A percentile compares a stretch with the other conserved stretches of the same genome.
Evolutionary conservation across 345 rosid genomes (phyloP).

Genomic region (Crucihimalaya himalaica): DNA sequence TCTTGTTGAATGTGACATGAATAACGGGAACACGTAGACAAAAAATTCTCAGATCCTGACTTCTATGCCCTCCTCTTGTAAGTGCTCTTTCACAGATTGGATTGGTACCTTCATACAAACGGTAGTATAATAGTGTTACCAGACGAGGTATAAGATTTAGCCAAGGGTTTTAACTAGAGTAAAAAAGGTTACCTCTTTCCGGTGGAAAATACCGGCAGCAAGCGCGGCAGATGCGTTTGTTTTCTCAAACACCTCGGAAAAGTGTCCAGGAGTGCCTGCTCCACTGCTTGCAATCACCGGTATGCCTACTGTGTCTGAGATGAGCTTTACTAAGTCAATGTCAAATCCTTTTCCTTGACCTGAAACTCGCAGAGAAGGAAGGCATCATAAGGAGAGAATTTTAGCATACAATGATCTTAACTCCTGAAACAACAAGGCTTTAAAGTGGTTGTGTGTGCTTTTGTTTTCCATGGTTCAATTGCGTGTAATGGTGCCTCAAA

Average conservation of each 20-base stretch:
- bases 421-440: not conserved
- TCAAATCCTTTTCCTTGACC: slow-evolving; percentile 98
- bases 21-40: not conserved
- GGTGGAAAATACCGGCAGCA: slow-evolving; percentile 98
- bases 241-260: slow-evolving; percentile 74
- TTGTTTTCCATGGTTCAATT: not conserved
- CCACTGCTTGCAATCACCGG: slow-evolving; percentile 99
- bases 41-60: slow-evolving; percentile 55
- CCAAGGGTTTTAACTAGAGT: not conserved
- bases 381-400: not conserved
- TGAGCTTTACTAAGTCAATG: slow-evolving; percentile 69
- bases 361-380: slow-evolving; percentile 40
- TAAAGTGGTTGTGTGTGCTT: not conserved
- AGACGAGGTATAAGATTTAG: not conserved
- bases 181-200: slow-evolving; percentile 68
- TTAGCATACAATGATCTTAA: not conserved
- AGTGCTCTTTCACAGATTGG: slow-evolving; percentile 73
- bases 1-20: slow-evolving; percentile 18
- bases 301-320: slow-evolving; percentile 87
- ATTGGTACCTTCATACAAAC: slow-evolving; percentile 71
- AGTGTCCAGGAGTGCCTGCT: slow-evolving; percentile 79
- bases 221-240: slow-evolving; percentile 95
- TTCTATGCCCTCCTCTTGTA: slow-evolving; percentile 65
- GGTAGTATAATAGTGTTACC: not conserved
- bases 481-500: not conserved